Conservation (phyloP, 192 early-diverging fungal genomes). For the Phycomyces nitens region DNA sequence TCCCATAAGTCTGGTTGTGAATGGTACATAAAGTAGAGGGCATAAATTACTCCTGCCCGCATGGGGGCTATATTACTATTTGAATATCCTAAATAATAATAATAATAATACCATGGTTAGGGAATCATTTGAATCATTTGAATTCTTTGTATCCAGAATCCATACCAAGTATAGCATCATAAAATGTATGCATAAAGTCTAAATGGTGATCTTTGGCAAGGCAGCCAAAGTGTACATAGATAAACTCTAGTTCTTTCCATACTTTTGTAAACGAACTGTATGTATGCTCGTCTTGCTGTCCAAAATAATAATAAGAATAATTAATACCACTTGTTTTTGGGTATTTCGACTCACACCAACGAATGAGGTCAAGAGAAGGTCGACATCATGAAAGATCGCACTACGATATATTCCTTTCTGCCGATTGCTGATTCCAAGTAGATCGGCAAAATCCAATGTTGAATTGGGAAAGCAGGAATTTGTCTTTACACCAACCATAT, state of each 20-base stretch:
- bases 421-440: neutral
- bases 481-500: neutral
- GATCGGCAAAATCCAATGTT: neutral
- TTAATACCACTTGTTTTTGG: too few species aligned
- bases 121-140: neutral
- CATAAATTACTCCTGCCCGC: constrained; percentile 7
- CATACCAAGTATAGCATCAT: constrained; percentile 2
- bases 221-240: constrained; percentile 15
- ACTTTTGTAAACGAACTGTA: neutral
- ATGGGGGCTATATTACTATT: neutral
- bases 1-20: constrained; percentile 1
- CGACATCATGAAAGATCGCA: neutral
- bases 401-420: neutral
- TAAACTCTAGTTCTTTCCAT: constrained; percentile 15
- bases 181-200: constrained; percentile 8
- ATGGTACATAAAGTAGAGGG: constrained; percentile 13
- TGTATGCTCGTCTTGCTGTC: constrained; percentile 1
- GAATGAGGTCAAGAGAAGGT: neutral
- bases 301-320: neutral
- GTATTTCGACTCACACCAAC: neutral
- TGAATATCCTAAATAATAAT: constrained; percentile 8
- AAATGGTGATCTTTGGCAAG: neutral
- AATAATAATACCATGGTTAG: neutral
- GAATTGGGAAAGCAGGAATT: neutral
- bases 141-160: neutral